Evolutionary conservation across 139 green algal species (phyloP).

Genomic region (Ettlia oleoabundans): DNA sequence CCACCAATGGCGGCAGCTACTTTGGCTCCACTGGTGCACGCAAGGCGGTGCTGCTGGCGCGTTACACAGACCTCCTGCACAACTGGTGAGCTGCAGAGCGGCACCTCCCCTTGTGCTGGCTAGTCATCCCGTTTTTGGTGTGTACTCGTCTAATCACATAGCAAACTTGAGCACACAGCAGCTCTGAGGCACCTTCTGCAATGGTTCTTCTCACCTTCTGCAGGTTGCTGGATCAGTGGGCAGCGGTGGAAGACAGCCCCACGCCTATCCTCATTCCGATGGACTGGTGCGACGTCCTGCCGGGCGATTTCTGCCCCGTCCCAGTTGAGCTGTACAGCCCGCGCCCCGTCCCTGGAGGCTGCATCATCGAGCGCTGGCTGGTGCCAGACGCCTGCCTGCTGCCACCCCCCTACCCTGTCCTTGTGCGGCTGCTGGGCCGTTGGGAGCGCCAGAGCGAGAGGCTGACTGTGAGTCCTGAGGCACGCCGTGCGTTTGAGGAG

Average conservation of each 20-base stretch:
- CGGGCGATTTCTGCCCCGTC: slow-evolving; percentile 28
- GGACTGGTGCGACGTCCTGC: background rate
- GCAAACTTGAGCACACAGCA: background rate
- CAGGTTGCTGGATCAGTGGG: slow-evolving; percentile 46
- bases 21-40: slow-evolving; percentile 34
- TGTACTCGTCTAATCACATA: no score
- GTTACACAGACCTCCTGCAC: slow-evolving; percentile 44
- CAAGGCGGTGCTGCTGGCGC: slow-evolving; percentile 50
- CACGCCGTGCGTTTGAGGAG: slow-evolving; percentile 5
- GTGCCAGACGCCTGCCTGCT: slow-evolving; percentile 33
- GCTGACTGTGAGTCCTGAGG: slow-evolving; percentile 2
- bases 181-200: background rate
- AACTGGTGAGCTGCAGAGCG: slow-evolving; percentile 42
- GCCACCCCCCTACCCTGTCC: slow-evolving; percentile 23
- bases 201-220: background rate
- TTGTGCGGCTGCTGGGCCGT: slow-evolving; percentile 25
- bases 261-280: background rate
- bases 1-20: background rate
- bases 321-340: background rate
- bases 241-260: slow-evolving; percentile 3
- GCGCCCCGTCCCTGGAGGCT: background rate
- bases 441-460: slow-evolving; percentile 39
- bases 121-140: background rate
- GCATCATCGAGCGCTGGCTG: slow-evolving; percentile 22
- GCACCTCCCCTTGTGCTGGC: no score